Percentiles rank a stretch among this genome's conserved stretches.
Evolutionary conservation across 192 early-diverging fungal genomes (phyloP).

Genomic region (Gigaspora rosea): DNA sequence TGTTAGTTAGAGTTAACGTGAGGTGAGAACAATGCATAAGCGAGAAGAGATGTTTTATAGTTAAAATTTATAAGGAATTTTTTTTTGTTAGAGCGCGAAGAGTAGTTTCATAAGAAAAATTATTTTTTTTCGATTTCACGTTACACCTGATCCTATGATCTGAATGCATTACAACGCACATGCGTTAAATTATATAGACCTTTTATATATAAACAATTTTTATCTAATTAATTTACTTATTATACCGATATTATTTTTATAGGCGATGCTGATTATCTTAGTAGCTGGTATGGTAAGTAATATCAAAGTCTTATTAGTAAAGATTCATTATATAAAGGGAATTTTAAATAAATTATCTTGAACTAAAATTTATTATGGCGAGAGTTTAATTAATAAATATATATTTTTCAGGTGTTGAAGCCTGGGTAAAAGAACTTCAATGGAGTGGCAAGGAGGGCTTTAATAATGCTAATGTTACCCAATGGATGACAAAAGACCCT

Average conservation of each 20-base stretch:
- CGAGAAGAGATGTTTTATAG: no score
- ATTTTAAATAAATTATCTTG: neutral
- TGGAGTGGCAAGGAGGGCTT: conserved; percentile 82
- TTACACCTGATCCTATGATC: no score
- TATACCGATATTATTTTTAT: neutral
- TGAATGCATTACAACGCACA: no score
- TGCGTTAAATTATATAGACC: no score
- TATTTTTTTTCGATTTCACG: no score
- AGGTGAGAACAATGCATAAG: no score
- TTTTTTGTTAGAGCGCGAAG: no score
- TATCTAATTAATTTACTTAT: neutral
- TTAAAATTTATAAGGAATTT: no score
- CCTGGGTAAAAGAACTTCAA: conserved; percentile 80
- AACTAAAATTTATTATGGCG: neutral
- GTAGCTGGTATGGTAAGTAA: conserved; percentile 73
- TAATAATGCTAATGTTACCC: conserved; percentile 62
- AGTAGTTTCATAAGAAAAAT: no score
- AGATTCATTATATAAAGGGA: no score
- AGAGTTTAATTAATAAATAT: neutral
- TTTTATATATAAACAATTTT: no score
- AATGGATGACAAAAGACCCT: conserved; percentile 68
- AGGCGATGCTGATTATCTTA: conserved; percentile 92
- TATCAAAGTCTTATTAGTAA: neutral
- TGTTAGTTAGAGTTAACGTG: no score
- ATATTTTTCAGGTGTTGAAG: conserved; percentile 77